Base-by-base conservation (phyloP, 192 early-diverging fungal genomes). In the Helicostylum pulchrum region DNA sequence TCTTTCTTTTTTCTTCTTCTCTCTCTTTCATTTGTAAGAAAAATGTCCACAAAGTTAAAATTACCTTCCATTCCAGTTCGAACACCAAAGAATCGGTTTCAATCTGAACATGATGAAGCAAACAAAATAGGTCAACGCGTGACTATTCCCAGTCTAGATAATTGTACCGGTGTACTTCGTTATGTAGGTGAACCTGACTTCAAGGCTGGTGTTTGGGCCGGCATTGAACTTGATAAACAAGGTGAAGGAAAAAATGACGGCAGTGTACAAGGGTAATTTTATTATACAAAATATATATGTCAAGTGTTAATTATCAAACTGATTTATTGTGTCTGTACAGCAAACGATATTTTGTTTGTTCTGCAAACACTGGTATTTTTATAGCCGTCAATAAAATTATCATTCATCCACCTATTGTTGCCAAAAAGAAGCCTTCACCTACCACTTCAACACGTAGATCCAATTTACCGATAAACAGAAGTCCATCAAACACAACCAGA, bases 231-330 rank as follows among this genome's bases (percentile, higher is more conserved):
- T 7, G 88, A 93, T 56, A 78, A 75, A 32, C 70, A 67, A 12
- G 89, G 86, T 9, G 80, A 75, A 21, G 91, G 91, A 15, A 93
- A 93, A 63, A 93, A 93, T 71, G 79, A 88, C 47, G 91, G 91
- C 15, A 77, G 72, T 23, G 89, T 88, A 31, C 77, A 76, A 46
- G 91, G 81, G 83, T 85, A 78, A n/a, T n/a, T 64, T 72, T 26
- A 19, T 5, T 31, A 48, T 15, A 17, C 6, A 19, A 19, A n/a
- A n/a, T n/a, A n/a, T n/a, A n/a, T n/a, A n/a, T n/a, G n/a, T n/a
- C n/a, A n/a, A n/a, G n/a, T n/a, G n/a, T n/a, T n/a, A n/a, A n/a
- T n/a, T 53, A 46, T 60, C 60, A 47, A 60, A 53, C 6, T 56
- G 6, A 31, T 7, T 26, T 5, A 30, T 14, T 6, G 30, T 39